These are phyloP conservation scores for Phoenix roebelenii DNA, from an alignment of 176 grass and related monocot genomes.

Conservation along the genomic window DNA sequence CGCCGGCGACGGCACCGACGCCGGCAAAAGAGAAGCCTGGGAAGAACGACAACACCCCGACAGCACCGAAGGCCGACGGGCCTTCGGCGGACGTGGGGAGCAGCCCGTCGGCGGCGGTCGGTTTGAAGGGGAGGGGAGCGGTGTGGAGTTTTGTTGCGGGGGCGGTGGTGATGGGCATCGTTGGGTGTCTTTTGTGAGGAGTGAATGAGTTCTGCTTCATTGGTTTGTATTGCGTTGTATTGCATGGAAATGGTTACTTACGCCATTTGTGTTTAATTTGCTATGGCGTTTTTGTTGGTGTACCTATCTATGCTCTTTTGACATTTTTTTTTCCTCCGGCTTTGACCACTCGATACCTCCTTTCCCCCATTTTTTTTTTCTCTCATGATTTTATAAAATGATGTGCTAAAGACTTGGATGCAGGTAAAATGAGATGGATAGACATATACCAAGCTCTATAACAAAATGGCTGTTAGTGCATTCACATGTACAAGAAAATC, in stretches of 20 bases:
- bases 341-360: too few relatives aligned
- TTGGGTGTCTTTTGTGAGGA: not conserved
- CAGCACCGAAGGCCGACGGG: not conserved
- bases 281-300: not conserved
- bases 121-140: not conserved
- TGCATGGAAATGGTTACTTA: not conserved
- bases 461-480: too few relatives aligned
- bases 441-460: too few relatives aligned
- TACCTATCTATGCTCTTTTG: not conserved
- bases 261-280: not conserved
- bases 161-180: not conserved
- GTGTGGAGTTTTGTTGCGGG: not conserved
- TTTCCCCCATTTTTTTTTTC: too few relatives aligned
- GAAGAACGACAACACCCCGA: not conserved
- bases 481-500: too few relatives aligned
- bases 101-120: not conserved
- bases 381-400: too few relatives aligned
- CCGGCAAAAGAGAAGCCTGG: constrained; percentile 14
- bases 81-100: not conserved
- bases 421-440: too few relatives aligned
- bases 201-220: too few relatives aligned
- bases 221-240: not conserved
- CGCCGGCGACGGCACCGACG: constrained; percentile 34
- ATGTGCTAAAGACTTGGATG: too few relatives aligned
- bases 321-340: too few relatives aligned